Evolutionary conservation across 805 yeast genomes (phyloP), one percentile per base, ranked within the genome.

Genomic region (Saccharomycopsis sp.): DNA sequence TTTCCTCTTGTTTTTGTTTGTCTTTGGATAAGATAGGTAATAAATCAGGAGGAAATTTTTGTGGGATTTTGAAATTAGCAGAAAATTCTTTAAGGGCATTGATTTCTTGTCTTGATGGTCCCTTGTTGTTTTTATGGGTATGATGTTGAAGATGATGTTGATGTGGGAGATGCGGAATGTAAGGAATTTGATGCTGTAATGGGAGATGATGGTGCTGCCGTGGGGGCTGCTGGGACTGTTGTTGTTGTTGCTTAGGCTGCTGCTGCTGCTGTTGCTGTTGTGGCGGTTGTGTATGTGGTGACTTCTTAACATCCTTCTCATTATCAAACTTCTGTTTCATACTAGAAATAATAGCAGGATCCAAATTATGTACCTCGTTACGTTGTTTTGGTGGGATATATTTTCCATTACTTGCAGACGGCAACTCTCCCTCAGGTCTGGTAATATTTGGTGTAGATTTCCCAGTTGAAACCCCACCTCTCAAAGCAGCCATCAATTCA

Each of bases 71-170:
- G 62, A 86, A 85, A 53, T 76, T 83, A 40, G 85, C 86, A 32
- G 94, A 77, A 58, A 89, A 88, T 56, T 84, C 85, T 51, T 76
- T 78, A 45, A 86, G 67, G 8, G 85, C 75, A 51, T 79, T 79
- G 51, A 83, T 72, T 58, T 81, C 87, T 51, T 76, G 74, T 58
- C 77, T 77, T 1, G 76, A 41, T 13, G 42, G 43, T n/a, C 13
- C 36, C 11, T 35, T 27, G 6, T 28, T n/a, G 17, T 24, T 46
- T 44, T 17, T 43, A 41, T 26, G 52, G 50, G 6, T 42, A 40
- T 31, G 48, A 41, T 16, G 59, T 59, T 38, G 54, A 53, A 21
- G 61, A 48, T 24, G 60, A 47, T 40, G 50, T 32, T 1, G 50
- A 23, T 3, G 44, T n/a, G 8, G 48, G 27, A 20, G 27, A 34